phyloP scores from a whole-genome alignment of 768 basidiomycete species.

The Hygrophoropsis aurantiaca region DNA sequence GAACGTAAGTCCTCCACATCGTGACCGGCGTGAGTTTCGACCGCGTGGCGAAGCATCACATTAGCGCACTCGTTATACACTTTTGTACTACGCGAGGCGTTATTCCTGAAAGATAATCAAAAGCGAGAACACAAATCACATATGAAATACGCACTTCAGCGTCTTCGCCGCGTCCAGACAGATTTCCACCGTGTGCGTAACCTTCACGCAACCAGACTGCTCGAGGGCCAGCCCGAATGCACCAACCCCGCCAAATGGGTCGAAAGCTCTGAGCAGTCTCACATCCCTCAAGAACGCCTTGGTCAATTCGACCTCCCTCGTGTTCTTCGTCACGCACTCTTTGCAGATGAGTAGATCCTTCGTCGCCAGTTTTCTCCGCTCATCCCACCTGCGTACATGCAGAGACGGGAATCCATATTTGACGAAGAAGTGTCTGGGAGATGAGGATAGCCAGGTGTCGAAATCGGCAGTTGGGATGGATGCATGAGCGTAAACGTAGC shows the following conservation, averaged over 20 bases:
- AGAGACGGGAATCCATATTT: conserved; percentile 50
- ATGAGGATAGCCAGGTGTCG: conserved; percentile 48
- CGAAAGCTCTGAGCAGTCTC: conserved; percentile 32
- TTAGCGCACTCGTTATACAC: conserved; percentile 78
- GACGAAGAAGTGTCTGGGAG: conserved; percentile 59
- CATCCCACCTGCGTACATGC: conserved; percentile 36
- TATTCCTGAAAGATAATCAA: conserved; percentile 30
- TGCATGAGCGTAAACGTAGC: conserved; percentile 44
- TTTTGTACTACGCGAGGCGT: conserved; percentile 49
- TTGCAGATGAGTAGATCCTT: conserved; percentile 45
- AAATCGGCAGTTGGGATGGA: conserved; percentile 28
- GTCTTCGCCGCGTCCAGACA: conserved; percentile 72
- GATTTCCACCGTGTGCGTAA: conserved; percentile 71
- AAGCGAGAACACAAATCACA: not conserved
- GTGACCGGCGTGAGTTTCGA: conserved; percentile 50
- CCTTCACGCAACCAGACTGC: conserved; percentile 51
- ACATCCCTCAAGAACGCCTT: conserved; percentile 29
- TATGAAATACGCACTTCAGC: conserved; percentile 48
- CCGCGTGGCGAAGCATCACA: conserved; percentile 52
- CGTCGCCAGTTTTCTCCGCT: conserved; percentile 29
- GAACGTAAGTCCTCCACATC: conserved; percentile 37
- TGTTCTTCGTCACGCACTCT: conserved; percentile 35
- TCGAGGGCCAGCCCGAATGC: conserved; percentile 64
- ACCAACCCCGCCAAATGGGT: conserved; percentile 49
- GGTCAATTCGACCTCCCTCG: conserved; percentile 30